Base-by-base conservation (phyloP, 805 yeast species). In the Metschnikowia shivogae region DNA sequence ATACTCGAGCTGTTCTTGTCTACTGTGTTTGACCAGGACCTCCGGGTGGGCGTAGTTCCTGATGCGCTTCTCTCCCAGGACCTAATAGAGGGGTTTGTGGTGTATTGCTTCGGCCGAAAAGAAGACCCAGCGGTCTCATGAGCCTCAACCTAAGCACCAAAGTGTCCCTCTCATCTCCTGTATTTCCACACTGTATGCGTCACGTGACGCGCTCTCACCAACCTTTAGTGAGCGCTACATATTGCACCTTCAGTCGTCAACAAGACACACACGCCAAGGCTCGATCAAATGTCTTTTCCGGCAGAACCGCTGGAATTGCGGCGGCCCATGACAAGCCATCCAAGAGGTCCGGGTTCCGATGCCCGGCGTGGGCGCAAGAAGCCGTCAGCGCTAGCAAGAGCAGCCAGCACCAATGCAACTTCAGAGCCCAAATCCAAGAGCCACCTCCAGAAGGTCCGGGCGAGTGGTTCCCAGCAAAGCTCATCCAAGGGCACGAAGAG, bases 1-100 rank as follows among this genome's bases (percentile, higher is more conserved):
- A 70, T 80, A 7, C 58, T 76, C 34, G 80, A 79, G 44, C 49
- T 53, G 3, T 81, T 81, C 52, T 60, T 81, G 4, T 59, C 52
- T 7, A 53, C 60, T 9, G 57, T 67, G 2, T 28, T 72, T 2
- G 47, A 49, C 2, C 51, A 48, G n/a, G 61, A 58, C 5, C 68
- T 81, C 34, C 45, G 49, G 12, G 57, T 77, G 1, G 70, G 57
- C 49, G 48, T 48, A 14, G 64, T 78, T 9, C 62, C 65, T 0
- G 63, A 58, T 1, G 55, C 56, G 3, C 29, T 54, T 26, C 56
- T 78, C 3, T 56, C 64, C 6, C 53, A 53, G 1, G 60, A 55
- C 4, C 52, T 78, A n/a, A 46, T 47, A 5, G 46, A 58, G 10
- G 83, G 83, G 3, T 79, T 68, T 54, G 72, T 68, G 3, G 66